These are phyloP conservation scores for Waitea zeae DNA, from an alignment of 1,284 basidiomycete genomes.

Conservation along the genomic window DNA sequence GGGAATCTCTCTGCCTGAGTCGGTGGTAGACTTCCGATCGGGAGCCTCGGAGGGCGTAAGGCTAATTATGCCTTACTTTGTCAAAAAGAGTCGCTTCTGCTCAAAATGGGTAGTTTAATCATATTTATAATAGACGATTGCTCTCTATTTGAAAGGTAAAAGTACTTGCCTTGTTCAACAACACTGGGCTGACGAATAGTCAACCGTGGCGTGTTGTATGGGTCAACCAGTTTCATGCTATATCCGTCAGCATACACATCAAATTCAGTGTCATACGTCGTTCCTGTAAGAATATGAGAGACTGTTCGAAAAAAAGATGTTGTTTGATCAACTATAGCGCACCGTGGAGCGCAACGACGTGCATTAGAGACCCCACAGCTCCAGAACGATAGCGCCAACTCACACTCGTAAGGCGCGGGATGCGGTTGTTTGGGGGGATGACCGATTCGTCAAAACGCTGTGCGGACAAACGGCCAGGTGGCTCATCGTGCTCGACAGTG, in stretches of 20 bases:
- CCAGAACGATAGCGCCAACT: constrained; percentile 31
- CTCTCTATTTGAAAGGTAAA: too few species aligned
- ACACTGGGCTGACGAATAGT: constrained; percentile 17
- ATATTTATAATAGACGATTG: too few species aligned
- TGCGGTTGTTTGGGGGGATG: constrained; percentile 18
- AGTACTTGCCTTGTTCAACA: constrained; percentile 10
- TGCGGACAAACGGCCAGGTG: constrained; percentile 32
- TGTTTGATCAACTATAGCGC: constrained; percentile 18
- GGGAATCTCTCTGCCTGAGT: neutral
- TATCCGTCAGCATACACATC: constrained; percentile 37
- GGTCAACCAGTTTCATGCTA: constrained; percentile 17
- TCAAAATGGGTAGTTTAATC: too few species aligned
- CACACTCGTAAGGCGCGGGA: constrained; percentile 16
- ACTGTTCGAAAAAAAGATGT: constrained; percentile 2
- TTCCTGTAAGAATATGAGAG: constrained; percentile 6
- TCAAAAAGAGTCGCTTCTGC: constrained; percentile 3
- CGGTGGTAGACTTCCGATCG: too few species aligned
- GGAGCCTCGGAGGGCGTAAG: neutral
- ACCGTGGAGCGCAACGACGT: constrained; percentile 35
- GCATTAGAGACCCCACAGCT: constrained; percentile 32
- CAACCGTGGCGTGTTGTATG: constrained; percentile 17
- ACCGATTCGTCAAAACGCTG: constrained; percentile 28
- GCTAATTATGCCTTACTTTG: neutral
- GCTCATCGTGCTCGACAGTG: constrained; percentile 31
- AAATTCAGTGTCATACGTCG: constrained; percentile 23